A percentile compares a stretch with the other conserved stretches of the same genome.
Evolutionary conservation across 768 basidiomycete species (phyloP).

Genomic region (Daedaleopsis nitida): DNA sequence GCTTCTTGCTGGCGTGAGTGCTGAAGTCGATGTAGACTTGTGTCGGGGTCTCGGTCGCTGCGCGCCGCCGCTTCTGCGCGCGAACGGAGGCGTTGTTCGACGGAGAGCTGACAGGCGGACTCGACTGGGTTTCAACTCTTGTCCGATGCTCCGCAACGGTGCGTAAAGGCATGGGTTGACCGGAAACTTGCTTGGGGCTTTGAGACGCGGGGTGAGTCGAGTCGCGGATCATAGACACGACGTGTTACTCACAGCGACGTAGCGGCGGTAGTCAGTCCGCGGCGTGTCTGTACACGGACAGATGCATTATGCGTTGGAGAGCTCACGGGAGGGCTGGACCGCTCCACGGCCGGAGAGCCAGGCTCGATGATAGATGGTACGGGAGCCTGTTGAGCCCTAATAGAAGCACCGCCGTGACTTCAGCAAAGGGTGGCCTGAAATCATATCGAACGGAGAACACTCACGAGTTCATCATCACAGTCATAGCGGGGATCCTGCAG

Average conservation of each 20-base stretch:
- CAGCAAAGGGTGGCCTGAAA: not conserved
- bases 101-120: not conserved
- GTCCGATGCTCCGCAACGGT: no score
- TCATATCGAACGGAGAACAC: not conserved
- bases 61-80: not conserved
- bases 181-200: no score
- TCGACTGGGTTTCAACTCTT: not conserved
- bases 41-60: not conserved
- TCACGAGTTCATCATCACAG: not conserved
- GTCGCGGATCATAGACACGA: no score
- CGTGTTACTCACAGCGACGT: not conserved
- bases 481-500: not conserved
- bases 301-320: not conserved
- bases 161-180: no score
- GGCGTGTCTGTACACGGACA: not conserved
- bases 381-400: not conserved
- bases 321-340: constrained; percentile 6
- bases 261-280: not conserved
- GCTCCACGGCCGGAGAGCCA: not conserved
- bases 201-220: no score
- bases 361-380: not conserved
- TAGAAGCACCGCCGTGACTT: not conserved
- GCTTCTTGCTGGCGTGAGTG: not conserved
- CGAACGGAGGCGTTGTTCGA: not conserved
- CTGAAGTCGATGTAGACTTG: not conserved